phyloP scores from a whole-genome alignment of 202 grass and related monocot species.

The Miscanthus sacchariflorus region DNA sequence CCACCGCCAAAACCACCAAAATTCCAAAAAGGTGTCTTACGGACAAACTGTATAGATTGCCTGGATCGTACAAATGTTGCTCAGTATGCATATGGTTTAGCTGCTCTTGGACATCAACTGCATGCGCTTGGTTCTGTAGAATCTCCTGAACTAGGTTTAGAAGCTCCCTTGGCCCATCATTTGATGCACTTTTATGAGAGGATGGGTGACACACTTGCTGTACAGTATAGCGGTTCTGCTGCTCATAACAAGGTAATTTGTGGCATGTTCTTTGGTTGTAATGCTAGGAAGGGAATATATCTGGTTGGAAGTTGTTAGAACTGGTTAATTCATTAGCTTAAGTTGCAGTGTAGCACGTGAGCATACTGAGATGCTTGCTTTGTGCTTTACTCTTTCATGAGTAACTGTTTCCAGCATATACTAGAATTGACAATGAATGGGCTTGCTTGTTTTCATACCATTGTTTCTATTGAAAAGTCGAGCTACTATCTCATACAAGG shows the following conservation, averaged over 20 bases:
- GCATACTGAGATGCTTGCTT: conserved; percentile 16
- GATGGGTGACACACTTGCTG: conserved; percentile 93
- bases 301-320: conserved; percentile 26
- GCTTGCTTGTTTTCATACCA: conserved; percentile 6
- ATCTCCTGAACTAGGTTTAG: conserved; percentile 73
- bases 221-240: conserved; percentile 90
- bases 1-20: conserved; percentile 54
- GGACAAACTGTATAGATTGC: conserved; percentile 97
- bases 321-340: conserved; percentile 17
- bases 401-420: neutral
- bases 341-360: conserved; percentile 1
- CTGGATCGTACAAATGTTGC: conserved; percentile 99
- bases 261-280: conserved; percentile 28
- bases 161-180: conserved; percentile 71
- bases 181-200: conserved; percentile 88
- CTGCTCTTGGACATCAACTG: conserved; percentile 84
- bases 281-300: conserved; percentile 23
- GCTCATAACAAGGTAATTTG: conserved; percentile 93
- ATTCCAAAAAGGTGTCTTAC: conserved; percentile 83
- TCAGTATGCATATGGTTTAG: conserved; percentile 92
- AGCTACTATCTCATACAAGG: neutral
- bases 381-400: neutral
- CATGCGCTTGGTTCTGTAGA: conserved; percentile 62
- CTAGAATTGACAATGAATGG: neutral
- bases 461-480: conserved; percentile 16